Evolutionary conservation across 2,329 filamentous ascomycete genomes (phyloP).

Genomic region (Colletotrichum lupini): DNA sequence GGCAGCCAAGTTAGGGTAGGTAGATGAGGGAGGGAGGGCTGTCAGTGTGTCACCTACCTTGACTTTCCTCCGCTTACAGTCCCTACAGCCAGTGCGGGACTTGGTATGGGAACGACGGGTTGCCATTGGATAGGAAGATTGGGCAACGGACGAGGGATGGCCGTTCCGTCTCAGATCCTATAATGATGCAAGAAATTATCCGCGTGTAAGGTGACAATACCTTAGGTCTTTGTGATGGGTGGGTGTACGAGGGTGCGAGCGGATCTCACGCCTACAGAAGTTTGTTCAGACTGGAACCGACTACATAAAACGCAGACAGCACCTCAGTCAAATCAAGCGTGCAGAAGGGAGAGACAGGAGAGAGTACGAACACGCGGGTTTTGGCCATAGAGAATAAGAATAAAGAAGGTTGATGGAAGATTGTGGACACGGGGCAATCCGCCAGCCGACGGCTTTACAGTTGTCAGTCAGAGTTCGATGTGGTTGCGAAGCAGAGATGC

Average conservation of each 20-base stretch:
- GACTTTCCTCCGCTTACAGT: slow-evolving; percentile 47
- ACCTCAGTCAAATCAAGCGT: not conserved
- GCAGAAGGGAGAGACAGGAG: not conserved
- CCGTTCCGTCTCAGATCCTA: slow-evolving; percentile 2
- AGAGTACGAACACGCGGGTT: slow-evolving; percentile 24
- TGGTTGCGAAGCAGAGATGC: not conserved
- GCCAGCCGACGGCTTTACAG: not conserved
- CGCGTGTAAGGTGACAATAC: not conserved
- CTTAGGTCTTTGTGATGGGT: not conserved
- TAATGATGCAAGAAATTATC: not conserved
- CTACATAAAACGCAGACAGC: not conserved
- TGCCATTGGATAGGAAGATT: slow-evolving; percentile 9
- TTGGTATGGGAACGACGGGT: slow-evolving; percentile 46
- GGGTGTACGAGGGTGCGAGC: not conserved
- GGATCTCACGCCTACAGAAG: not conserved
- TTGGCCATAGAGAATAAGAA: slow-evolving; percentile 1
- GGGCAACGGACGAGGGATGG: not conserved
- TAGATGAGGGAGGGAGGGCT: not conserved
- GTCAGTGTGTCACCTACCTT: slow-evolving; percentile 40
- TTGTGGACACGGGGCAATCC: not conserved
- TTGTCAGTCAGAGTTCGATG: slow-evolving; percentile 5
- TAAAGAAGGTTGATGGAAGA: not conserved
- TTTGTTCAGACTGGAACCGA: too few relatives aligned
- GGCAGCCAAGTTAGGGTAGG: not conserved
- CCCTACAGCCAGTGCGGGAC: slow-evolving; percentile 45